A percentile compares a stretch with the other conserved stretches of the same genome.
Conservation (phyloP, 768 basidiomycete species). For the Boletus edulis region DNA sequence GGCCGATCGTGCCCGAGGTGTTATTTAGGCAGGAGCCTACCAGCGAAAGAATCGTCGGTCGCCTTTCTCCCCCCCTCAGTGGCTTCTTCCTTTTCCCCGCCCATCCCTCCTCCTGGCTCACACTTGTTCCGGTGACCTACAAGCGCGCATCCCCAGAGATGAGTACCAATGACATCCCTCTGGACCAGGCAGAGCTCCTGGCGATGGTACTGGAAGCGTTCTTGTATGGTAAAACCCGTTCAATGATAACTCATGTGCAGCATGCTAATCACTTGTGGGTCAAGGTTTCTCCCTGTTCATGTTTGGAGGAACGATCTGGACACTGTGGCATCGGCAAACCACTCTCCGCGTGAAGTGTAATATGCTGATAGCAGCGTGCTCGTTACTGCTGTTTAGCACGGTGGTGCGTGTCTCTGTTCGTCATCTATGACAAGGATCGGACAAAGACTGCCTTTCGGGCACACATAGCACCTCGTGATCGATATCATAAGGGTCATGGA, state of each 20-base stretch:
- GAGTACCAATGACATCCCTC: background rate
- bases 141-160: slow-evolving; percentile 1
- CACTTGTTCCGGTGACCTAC: background rate
- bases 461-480: slow-evolving; percentile 24
- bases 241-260: background rate
- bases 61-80: too few relatives aligned
- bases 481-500: slow-evolving; percentile 24
- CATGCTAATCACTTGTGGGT: background rate
- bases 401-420: slow-evolving; percentile 14
- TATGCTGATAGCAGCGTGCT: slow-evolving; percentile 24
- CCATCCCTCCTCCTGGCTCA: background rate
- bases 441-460: background rate
- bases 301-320: slow-evolving; percentile 32
- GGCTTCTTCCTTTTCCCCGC: too few relatives aligned
- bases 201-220: slow-evolving; percentile 17
- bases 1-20: background rate
- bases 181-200: slow-evolving; percentile 23
- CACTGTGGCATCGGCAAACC: slow-evolving; percentile 8
- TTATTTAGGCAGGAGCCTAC: too few relatives aligned
- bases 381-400: slow-evolving; percentile 32
- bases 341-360: slow-evolving; percentile 13
- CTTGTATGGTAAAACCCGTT: slow-evolving; percentile 15
- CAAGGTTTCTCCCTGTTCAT: slow-evolving; percentile 37
- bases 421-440: background rate
- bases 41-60: background rate